Evolutionary conservation across 768 basidiomycete species (phyloP), one percentile per base, ranked within the genome.

Genomic region (Mycena galopus): DNA sequence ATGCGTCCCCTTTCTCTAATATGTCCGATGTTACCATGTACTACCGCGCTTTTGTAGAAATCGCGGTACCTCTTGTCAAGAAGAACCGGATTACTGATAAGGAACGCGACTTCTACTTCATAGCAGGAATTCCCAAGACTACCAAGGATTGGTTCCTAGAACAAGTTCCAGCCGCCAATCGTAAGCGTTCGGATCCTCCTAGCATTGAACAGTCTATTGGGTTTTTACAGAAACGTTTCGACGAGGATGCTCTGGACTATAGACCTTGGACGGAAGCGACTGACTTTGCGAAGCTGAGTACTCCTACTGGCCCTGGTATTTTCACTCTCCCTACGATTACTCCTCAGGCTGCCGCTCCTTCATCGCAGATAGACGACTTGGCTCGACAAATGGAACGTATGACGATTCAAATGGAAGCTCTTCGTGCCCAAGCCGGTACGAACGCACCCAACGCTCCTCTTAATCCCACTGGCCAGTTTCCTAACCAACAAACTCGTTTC

Each of bases 101-200:
- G 2, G 37, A 63, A 3, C 50, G 47, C 27, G 42, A 57, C 27
- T 63, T 32, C 19, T 71, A 74, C 27, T 71, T 74, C 42, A 25
- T 74, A 29, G 19, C 33, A 1, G 63, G 73, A 0, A 39, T 73
- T 10, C 64, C 73, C 3, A 42, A 8, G 4, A 11, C 14, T 4
- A 58, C 71, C 33, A 70, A 71, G 4, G 69, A 67, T 1, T 71
- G 73, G 73, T 71, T 74, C 27, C 7, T 44, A 1, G 55, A 7
- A 11, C 64, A 71, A 39, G 56, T 71, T 0, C 68, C 51, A 0
- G 39, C 14, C 16, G 21, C 9, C 5, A 67, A 57, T 3, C 58
- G 55, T 65, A 63, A 37, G 56, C 59, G 69, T 21, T 21, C 64
- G 0, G 9, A 29, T n/a, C 69, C 69, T 42, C 73, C 73, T 3